Base-by-base conservation (phyloP, 1,284 basidiomycete species). In the Flammula alnicola region DNA sequence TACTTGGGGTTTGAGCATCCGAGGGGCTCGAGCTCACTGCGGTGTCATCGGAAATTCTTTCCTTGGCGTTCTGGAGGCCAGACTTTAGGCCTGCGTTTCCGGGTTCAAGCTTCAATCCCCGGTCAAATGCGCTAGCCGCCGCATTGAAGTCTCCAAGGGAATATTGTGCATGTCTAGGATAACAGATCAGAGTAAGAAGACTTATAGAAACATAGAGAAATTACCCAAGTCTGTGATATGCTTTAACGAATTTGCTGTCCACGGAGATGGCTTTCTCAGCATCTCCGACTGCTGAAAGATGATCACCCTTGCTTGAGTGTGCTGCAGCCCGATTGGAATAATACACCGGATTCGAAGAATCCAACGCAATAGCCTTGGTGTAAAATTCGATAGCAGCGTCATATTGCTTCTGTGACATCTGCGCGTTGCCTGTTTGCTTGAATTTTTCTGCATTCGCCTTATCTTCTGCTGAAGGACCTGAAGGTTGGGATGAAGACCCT, bases 291-390 rank as follows among this genome's bases (percentile, higher is more conserved):
- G 96, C 96, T 54, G 86, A 77, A 25, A 86, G 75, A 69, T 98
- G 93, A 61, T 97, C 88, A 7, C 85, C 86, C 64, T 91, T 84
- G 72, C 90, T 95, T 23, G 92, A 89, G 75, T 95, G 82, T 2
- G 97, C 97, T 10, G 97, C 96, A n/a, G 95, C 93, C 56, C 93
- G 85, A 71, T 95, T 96, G 17, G 91, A 94, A 72, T 88, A 96
- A 75, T 92, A 97, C 26, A 97, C 89, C 3, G 93, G 80, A 64
- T 92, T 94, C 33, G 77, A 77, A 7, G 81, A 69, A 70, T 94
- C 86, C 47, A 88, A 69, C 16, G 74, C 75, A 67, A 95, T 88
- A 20, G 94, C 92, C 49, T 86, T 70, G 27, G 83, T 81, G 70
- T 97, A 97, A 16, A 85, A 75, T 32, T 83, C 80, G 63, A 97